Evolutionary conservation across 2,329 filamentous ascomycete species (phyloP).

Genomic region (Dryadomyces quercus-mongolicae): DNA sequence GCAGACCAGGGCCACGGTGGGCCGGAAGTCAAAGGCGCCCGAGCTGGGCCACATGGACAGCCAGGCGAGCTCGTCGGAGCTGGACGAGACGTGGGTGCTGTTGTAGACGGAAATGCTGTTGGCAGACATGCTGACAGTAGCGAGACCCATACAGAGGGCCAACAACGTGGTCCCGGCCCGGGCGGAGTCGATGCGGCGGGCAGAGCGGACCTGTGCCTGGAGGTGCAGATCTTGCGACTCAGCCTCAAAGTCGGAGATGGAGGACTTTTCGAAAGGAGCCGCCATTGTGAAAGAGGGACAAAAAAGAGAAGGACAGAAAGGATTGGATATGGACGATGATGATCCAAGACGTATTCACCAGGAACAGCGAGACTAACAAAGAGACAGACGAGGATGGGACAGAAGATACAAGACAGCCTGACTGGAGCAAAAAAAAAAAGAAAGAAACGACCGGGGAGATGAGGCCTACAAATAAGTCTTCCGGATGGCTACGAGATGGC

Average conservation of each 20-base stretch:
- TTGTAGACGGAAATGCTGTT: constrained; percentile 44
- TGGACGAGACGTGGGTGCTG: constrained; percentile 32
- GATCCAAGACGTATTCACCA: background rate
- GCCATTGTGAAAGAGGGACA: constrained; percentile 3
- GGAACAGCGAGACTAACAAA: background rate
- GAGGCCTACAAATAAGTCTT: background rate
- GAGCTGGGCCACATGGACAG: constrained; percentile 45
- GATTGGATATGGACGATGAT: background rate
- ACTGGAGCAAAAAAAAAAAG: background rate
- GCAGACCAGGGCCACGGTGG: constrained; percentile 41
- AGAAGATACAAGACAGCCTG: background rate
- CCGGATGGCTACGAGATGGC: background rate
- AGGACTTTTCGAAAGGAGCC: constrained; percentile 8
- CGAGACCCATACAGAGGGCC: constrained; percentile 37
- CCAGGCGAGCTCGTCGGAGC: constrained; percentile 22
- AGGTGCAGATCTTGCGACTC: constrained; percentile 27
- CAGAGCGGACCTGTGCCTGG: constrained; percentile 24
- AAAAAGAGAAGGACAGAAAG: constrained; percentile 1
- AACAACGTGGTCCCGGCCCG: constrained; percentile 36
- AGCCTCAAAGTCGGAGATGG: constrained; percentile 35
- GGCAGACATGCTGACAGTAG: constrained; percentile 40
- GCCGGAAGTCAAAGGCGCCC: constrained; percentile 39
- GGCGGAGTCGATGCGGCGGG: constrained; percentile 29
- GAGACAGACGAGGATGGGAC: background rate
- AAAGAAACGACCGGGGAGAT: background rate